Base-by-base conservation (phyloP, 306 rosid species). In the Chamaecrista fasciculata region DNA sequence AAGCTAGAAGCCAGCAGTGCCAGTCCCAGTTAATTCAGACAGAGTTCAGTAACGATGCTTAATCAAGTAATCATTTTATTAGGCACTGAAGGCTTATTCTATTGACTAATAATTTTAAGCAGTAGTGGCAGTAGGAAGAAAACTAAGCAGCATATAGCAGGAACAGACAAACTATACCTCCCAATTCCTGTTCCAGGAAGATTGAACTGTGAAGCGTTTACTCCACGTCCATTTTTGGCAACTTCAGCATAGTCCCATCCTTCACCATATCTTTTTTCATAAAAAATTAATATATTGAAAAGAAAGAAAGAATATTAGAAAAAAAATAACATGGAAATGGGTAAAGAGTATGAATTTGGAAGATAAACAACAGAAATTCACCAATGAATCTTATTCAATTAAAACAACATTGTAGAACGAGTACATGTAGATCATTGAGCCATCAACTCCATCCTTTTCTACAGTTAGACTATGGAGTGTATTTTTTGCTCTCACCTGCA, bases 241-340 rank as follows among this genome's bases (percentile, higher is more conserved):
- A 94, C 97, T 82, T 94, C 98, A 42, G 95, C 98, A 74, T 90
- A 94, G 83, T 94, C 95, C 98, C 98, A 94, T 85, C 98, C 98
- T 84, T 94, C 98, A 46, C 98, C 97, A 82, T 90, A 94, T 82
- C 98, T 94, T 44, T 74, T 19, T 29, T 31, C 25, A 6, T 10
- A 43, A 44, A 51, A 52, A 31, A 31, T 31, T 31, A 60, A 47
- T 33, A 33, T 2, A 44, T 39, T 33, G 59, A 51, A 44, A 68
- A 14, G 23, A 66, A 49, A 55, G 40, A 58, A 47, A 42, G 67
- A 64, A 53, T 60, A 82, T 74, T 25, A 33, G 49, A 43, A n/a
- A 49, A 73, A 67, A 5, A 28, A 67, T 60, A 40, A 11, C 31
- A 50, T 29, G 34, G 8, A 50, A 70, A 31, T 14, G 69, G 67